A percentile compares a stretch with the other conserved stretches of the same genome.
phyloP scores from a whole-genome alignment of 208 protist species.

The Trypanosoma congolense region DNA sequence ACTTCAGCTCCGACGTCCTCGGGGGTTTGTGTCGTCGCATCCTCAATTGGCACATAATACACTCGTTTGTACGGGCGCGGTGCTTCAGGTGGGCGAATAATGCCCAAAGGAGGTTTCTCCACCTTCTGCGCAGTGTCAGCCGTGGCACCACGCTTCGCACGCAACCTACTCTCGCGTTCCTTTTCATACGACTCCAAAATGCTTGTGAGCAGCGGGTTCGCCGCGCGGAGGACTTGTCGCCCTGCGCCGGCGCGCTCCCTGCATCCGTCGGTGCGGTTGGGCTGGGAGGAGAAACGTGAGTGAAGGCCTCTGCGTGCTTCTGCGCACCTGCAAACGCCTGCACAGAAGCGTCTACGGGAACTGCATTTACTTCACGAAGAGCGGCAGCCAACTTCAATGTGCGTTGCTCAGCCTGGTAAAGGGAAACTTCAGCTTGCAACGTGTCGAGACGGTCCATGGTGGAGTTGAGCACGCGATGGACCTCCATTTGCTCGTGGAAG shows the following conservation, averaged over 20 bases:
- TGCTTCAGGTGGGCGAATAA: conserved; percentile 31
- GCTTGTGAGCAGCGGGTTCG: conserved; percentile 24
- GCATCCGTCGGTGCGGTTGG: too few species aligned
- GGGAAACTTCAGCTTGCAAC: conserved; percentile 23
- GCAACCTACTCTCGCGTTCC: not conserved
- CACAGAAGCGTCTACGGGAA: not conserved
- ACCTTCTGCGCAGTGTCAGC: conserved; percentile 7
- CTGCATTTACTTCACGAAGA: conserved; percentile 16
- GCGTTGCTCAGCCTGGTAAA: conserved; percentile 33
- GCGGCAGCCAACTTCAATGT: conserved; percentile 24
- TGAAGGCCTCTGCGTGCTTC: not conserved
- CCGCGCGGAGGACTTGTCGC: conserved; percentile 11
- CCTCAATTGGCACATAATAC: conserved; percentile 31
- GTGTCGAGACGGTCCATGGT: conserved; percentile 28
- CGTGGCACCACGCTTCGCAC: not conserved
- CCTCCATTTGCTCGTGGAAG: conserved; percentile 60
- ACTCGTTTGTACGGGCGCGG: conserved; percentile 45
- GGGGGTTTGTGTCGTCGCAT: conserved; percentile 2
- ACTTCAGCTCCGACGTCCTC: not conserved
- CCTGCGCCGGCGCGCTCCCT: too few species aligned
- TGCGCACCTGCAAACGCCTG: not conserved
- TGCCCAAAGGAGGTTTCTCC: conserved; percentile 16
- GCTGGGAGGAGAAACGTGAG: not conserved
- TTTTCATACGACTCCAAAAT: conserved; percentile 52
- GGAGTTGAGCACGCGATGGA: conserved; percentile 41